These are phyloP conservation scores for Calonectria ilicicola DNA, from an alignment of 2,329 filamentous ascomycete species.

Conservation along the genomic window DNA sequence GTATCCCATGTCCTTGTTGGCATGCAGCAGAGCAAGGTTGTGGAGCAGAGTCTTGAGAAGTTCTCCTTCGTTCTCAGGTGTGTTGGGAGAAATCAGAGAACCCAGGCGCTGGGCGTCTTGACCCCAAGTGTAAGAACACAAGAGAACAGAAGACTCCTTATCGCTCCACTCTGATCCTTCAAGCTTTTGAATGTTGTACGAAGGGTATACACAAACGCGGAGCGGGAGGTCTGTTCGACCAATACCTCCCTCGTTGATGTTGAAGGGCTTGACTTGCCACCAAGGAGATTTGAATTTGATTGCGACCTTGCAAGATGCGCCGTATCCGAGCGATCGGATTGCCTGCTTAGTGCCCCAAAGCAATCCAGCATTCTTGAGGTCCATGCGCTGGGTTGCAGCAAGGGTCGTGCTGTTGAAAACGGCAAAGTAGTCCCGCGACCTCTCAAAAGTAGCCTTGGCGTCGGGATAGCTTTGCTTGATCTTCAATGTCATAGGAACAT, in stretches of 20 bases:
- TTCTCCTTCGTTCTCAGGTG: slow-evolving; percentile 24
- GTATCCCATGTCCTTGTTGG: slow-evolving; percentile 8
- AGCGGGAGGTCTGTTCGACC: slow-evolving; percentile 45
- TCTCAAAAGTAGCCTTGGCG: neutral
- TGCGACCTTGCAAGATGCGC: slow-evolving; percentile 44
- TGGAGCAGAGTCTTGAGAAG: slow-evolving; percentile 26
- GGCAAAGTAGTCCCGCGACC: slow-evolving; percentile 31
- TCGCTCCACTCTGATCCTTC: slow-evolving; percentile 2
- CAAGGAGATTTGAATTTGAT: slow-evolving; percentile 50
- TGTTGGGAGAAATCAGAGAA: slow-evolving; percentile 22
- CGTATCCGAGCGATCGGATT: slow-evolving; percentile 46
- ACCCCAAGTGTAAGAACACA: slow-evolving; percentile 36
- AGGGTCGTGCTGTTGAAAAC: slow-evolving; percentile 36
- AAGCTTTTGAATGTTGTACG: slow-evolving; percentile 36
- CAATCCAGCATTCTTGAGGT: slow-evolving; percentile 39
- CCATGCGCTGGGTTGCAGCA: slow-evolving; percentile 30
- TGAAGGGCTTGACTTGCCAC: slow-evolving; percentile 30
- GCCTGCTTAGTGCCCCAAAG: slow-evolving; percentile 45
- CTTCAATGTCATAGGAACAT: neutral
- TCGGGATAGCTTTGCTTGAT: slow-evolving; percentile 9
- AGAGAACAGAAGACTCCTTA: slow-evolving; percentile 30
- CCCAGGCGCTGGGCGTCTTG: slow-evolving; percentile 36
- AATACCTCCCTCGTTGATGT: slow-evolving; percentile 24
- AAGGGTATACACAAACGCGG: slow-evolving; percentile 48
- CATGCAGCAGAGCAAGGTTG: slow-evolving; percentile 29